Base-by-base conservation (phyloP, 1,139 yeast genomes). In the Scheffersomyces titani region DNA sequence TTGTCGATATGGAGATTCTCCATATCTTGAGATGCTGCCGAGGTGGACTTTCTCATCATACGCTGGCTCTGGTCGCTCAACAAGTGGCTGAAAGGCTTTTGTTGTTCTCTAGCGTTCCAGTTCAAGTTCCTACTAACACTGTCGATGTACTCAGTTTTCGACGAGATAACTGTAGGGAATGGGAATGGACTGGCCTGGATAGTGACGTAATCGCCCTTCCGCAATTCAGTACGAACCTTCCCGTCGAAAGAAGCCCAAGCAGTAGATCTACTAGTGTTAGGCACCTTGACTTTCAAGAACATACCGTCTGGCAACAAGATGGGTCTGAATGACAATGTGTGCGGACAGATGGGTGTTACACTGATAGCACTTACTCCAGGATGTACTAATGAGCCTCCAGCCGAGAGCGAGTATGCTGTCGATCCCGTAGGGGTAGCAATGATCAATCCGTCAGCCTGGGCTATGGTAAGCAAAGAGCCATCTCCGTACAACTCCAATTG, bases 181-280 rank as follows among this genome's bases (percentile, higher is more conserved):
- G 96, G 92, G 73, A 83, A 91, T 36, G 91, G 90, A 54, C 91
- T 84, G 0, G 96, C 96, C 54, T 84, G 85, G 16, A 91, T 82
- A 0, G 91, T 86, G 20, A 91, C 92, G 65, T 88, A 90, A 68
- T 89, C 90, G 3, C 97, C 96, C 57, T 84, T 85, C 45, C 74
- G 70, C 53, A 91, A 71, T 66, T 90, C 94, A 1, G 89, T 86
- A 47, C 96, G 76, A 18, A 85, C 85, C 59, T 92, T 85, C 6
- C 97, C 97, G 70, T 92, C 97, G 67, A 92, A 91, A 3, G 96
- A 86, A 0, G 94, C 93, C 96, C 96, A 91, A 0, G 97, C 97
- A 0, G 94, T 88, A 24, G 89, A 81, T 54, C 97, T 73, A 56
- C 91, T 85, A 50, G 84, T 75, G 49, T 73, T 65, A 0, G 97